Evolutionary conservation across 345 rosid species (phyloP).

Genomic region (Erysimum cheiranthoides): DNA sequence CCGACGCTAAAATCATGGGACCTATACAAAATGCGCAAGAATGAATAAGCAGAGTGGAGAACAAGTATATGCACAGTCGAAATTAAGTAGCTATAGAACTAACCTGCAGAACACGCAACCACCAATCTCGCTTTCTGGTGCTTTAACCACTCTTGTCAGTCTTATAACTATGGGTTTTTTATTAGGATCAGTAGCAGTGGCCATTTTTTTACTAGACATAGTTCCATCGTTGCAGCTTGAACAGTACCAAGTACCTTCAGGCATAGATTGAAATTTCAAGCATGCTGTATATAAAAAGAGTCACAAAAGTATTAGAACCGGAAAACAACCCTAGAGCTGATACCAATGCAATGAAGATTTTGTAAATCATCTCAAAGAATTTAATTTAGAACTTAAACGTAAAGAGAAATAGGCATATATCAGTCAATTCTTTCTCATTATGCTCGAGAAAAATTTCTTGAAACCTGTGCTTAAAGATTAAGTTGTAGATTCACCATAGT

Average conservation of each 20-base stretch:
- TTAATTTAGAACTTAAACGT: background rate
- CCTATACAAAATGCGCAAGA: conserved; percentile 51
- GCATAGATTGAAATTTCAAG: conserved; percentile 60
- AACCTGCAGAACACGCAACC: conserved; percentile 96
- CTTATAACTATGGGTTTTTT: conserved; percentile 61
- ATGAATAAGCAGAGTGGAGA: background rate
- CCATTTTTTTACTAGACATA: conserved; percentile 46
- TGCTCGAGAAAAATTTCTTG: background rate
- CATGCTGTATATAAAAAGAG: conserved; percentile 65
- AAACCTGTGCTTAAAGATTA: background rate
- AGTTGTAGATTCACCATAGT: conserved; percentile 4
- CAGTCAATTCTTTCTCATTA: conserved; percentile 2
- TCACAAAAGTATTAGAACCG: conserved; percentile 25
- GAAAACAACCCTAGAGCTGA: conserved; percentile 7
- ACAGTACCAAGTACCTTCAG: conserved; percentile 79
- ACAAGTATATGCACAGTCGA: background rate
- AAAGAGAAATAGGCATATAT: background rate
- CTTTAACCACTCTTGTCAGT: conserved; percentile 65
- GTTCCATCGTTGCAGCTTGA: conserved; percentile 63
- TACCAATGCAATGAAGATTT: conserved; percentile 12
- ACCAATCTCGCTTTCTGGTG: conserved; percentile 75
- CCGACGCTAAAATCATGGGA: conserved; percentile 67
- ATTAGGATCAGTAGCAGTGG: conserved; percentile 47
- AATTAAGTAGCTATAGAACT: conserved; percentile 7
- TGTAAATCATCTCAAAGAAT: conserved; percentile 13